phyloP scores from a whole-genome alignment of 805 yeast genomes.

The Citeromyces nyonsensis region DNA sequence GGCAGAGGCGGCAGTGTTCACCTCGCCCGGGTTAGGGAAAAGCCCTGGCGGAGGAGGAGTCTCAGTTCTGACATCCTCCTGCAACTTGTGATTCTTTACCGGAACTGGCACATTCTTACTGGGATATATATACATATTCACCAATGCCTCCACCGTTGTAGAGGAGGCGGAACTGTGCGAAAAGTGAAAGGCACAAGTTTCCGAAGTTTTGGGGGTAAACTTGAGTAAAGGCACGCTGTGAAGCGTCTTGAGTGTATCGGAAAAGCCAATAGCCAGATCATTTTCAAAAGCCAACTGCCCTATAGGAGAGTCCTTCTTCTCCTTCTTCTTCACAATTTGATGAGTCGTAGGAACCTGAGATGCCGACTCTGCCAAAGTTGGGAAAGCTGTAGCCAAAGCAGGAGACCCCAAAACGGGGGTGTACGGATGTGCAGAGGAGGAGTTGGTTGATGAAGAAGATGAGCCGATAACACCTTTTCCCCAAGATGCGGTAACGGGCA shows the following conservation, averaged over 20 bases:
- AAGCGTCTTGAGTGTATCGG: constrained; percentile 11
- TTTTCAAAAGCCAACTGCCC: constrained; percentile 1
- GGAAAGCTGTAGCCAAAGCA: constrained; percentile 32
- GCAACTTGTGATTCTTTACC: constrained; percentile 2
- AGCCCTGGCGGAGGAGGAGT: constrained; percentile 72
- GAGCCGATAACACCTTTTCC: constrained; percentile 19
- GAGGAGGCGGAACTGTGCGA: not conserved
- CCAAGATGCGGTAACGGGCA: constrained; percentile 69
- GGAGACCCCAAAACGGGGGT: not conserved
- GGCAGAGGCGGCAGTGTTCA: constrained; percentile 40
- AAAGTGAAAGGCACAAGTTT: not conserved
- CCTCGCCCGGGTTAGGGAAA: constrained; percentile 13
- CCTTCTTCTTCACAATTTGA: constrained; percentile 2
- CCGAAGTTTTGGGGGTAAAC: not conserved
- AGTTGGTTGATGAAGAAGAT: constrained; percentile 8
- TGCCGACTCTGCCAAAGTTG: constrained; percentile 30
- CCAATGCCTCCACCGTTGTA: too few species aligned
- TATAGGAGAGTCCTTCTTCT: constrained; percentile 10
- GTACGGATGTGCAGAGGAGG: not conserved
- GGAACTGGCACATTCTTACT: not conserved
- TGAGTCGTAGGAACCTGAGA: constrained; percentile 6
- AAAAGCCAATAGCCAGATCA: constrained; percentile 5
- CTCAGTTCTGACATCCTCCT: constrained; percentile 13
- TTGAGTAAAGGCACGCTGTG: constrained; percentile 6
- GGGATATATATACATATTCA: too few species aligned